Evolutionary conservation across 768 basidiomycete species (phyloP), one percentile per base, ranked within the genome.

Genomic region (Chiua virens): DNA sequence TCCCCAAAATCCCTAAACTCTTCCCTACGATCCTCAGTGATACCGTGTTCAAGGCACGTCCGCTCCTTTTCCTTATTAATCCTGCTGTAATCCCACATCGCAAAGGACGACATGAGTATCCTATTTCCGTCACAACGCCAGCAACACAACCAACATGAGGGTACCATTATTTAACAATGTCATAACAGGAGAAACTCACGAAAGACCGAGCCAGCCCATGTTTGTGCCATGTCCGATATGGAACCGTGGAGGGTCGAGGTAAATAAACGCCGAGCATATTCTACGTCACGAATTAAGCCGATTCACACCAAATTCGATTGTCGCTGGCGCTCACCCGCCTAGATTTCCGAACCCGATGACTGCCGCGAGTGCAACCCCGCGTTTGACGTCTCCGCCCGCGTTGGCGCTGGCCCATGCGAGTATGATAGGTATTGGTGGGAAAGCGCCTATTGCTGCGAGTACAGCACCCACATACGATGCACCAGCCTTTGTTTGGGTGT

Each of bases 321-420:
- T 34, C 17, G 14, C 2, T 8, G 18, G 8, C n/a, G 48, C 63
- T 37, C 45, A 74, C 52, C 78, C 78, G 51, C 79, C 79, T 15
- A 81, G 64, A 52, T 81, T 81, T 9, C 76, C 79, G 23, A 78
- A 45, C 21, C 77, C 77, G 35, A 77, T 74, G n/a, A 81, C 72
- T 66, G 77, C 71, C 5, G 76, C 81, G 21, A 80, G 54, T 5
- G 71, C 69, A 18, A 79, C 71, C 41, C 72, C 80, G 45, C 73
- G 71, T 56, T 76, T 75, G 34, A 77, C 50, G 55, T 79, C 78
- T n/a, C 80, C 79, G 11, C 80, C 80, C 0, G 76, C 73, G 42
- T 79, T 77, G 8, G 75, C 75, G 3, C 73, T 72, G 5, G 69
- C 74, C 81, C 81, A 82, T 27, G 79, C 77, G 6, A 82, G 58